Evolutionary conservation across 148 eudicot genomes (phyloP), one percentile per base, ranked within the genome.

Genomic region (Cornus controversa): DNA sequence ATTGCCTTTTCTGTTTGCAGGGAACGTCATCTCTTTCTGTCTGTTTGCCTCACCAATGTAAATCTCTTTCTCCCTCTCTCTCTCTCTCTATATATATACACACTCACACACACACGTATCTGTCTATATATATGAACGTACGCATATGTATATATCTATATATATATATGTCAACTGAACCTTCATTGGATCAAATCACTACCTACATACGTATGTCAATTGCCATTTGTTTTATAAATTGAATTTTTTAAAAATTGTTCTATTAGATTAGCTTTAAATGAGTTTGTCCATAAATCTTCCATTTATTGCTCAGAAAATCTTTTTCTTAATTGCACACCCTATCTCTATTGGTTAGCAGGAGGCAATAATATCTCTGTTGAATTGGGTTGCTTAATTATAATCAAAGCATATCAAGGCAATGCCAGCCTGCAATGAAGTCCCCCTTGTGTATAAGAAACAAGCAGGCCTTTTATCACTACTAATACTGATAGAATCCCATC

Each of bases 1-100:
- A 31, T 2, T 5, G 1, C 47, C 67, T 42, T 58, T 10, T 68
- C 20, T 77, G 15, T 79, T 78, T 40, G 45, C 84, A 86, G 89
- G 89, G 29, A 81, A 86, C 69, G 69, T 86, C 75, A 69, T 63
- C 66, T 80, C 89, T 47, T 72, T 75, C 64, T 25, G 5, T 14
- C 71, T 86, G 70, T 83, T 86, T 67, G 27, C 22, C n/a, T 75
- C 89, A 7, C 89, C 88, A 67, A 28, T 27, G 88, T 86, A 78
- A 40, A 84, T 2, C 15, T 40, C 66, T 63, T 70, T 66, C 62
- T 26, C 62, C 22, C 78, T 58, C 28, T 31, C 53, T 29, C 15
- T 64, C 31, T 23, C 8, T 34, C 57, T 16, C 18, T 42, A n/a
- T n/a, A n/a, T n/a, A n/a, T n/a, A n/a, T n/a, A n/a, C n/a, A n/a